Evolutionary conservation across 73 alveolate genomes (phyloP).

Genomic region (Paramecium sonneborni): DNA sequence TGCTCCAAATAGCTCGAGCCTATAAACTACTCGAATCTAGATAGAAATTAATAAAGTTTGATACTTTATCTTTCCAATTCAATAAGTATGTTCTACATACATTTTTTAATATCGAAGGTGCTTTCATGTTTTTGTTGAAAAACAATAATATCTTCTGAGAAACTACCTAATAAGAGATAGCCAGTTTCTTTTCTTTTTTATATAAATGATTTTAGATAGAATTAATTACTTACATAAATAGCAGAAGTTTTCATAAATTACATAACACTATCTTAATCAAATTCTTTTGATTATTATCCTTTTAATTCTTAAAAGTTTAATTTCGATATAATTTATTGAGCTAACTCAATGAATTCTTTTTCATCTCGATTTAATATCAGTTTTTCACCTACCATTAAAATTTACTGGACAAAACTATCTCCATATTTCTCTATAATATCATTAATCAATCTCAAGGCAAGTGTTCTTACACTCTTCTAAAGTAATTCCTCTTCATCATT

Average conservation of each 20-base stretch:
- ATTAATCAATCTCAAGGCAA: constrained; percentile 47
- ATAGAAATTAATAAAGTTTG: neutral
- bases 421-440: constrained; percentile 54
- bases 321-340: neutral
- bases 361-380: constrained; percentile 52
- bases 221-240: neutral
- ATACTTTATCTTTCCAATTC: constrained; percentile 51
- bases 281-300: constrained; percentile 25
- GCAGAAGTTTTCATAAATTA: constrained; percentile 52
- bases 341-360: constrained; percentile 14
- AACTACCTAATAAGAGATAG: constrained; percentile 54
- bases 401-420: constrained; percentile 6
- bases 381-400: constrained; percentile 63
- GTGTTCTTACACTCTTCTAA: constrained; percentile 53
- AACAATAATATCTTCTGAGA: constrained; percentile 60
- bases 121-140: constrained; percentile 47
- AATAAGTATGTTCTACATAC: constrained; percentile 26
- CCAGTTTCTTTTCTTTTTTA: constrained; percentile 63
- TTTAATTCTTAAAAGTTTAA: constrained; percentile 17
- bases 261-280: constrained; percentile 50
- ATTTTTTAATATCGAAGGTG: constrained; percentile 50
- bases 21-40: constrained; percentile 12
- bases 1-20: constrained; percentile 61
- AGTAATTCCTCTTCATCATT: constrained; percentile 60
- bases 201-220: neutral